Evolutionary conservation across 2,329 filamentous ascomycete genomes (phyloP).

Genomic region (Tolypocladium tundrense): DNA sequence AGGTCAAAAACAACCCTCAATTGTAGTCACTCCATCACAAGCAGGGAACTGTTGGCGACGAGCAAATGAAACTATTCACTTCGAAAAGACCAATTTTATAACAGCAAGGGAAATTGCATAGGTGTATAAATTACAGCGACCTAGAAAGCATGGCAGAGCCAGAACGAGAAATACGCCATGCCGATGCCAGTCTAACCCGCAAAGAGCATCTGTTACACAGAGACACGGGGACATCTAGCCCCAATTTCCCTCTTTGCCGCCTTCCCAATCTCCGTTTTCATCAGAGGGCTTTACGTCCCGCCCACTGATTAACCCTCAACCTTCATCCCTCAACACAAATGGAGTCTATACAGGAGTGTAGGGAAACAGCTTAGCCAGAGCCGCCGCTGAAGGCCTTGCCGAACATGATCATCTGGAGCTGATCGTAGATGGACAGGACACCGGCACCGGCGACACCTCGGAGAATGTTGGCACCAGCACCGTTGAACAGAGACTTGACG

Average conservation of each 20-base stretch:
- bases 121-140: conserved; percentile 55
- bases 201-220: conserved; percentile 31
- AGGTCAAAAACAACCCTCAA: too few species aligned
- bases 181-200: conserved; percentile 39
- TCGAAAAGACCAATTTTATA: background rate
- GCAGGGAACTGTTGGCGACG: too few species aligned
- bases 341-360: conserved; percentile 32
- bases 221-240: conserved; percentile 26
- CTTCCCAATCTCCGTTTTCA: conserved; percentile 35
- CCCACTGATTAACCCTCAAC: conserved; percentile 21
- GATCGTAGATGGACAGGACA: conserved; percentile 99
- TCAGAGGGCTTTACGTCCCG: conserved; percentile 26
- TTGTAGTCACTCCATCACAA: too few species aligned
- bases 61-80: too few species aligned
- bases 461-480: conserved; percentile 99
- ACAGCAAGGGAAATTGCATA: conserved; percentile 43
- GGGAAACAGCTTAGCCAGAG: conserved; percentile 34
- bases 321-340: conserved; percentile 17
- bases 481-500: conserved; percentile 99
- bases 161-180: conserved; percentile 34
- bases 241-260: conserved; percentile 35
- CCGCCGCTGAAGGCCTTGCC: conserved; percentile 94
- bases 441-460: conserved; percentile 99
- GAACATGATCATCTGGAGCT: conserved; percentile 98
- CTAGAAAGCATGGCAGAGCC: conserved; percentile 37